Conservation (phyloP, 1,284 basidiomycete genomes). For the Naganishia albida region DNA sequence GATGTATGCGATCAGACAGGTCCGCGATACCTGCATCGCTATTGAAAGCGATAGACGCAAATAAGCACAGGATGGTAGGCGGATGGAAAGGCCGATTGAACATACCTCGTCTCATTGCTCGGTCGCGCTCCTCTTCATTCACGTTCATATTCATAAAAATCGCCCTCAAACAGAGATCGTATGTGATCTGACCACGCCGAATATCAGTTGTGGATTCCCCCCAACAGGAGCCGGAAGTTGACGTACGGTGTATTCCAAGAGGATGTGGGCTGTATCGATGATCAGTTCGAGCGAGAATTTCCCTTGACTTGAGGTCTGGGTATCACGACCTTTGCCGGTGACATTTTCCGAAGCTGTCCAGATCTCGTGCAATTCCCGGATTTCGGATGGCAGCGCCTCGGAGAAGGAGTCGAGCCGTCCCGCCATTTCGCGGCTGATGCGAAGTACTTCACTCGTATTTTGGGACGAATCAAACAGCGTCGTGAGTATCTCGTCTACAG, state of each 20-base stretch:
- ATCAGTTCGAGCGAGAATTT: not conserved
- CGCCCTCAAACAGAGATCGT: conserved; percentile 7
- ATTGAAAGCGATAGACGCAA: not conserved
- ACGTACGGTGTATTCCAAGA: conserved; percentile 19
- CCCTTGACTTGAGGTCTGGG: conserved; percentile 1
- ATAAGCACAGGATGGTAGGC: not conserved
- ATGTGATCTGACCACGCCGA: not conserved
- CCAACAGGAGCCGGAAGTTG: not conserved
- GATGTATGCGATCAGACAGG: not conserved
- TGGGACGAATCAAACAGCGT: not conserved
- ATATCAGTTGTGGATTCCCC: not conserved
- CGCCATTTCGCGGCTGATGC: not conserved
- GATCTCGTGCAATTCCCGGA: conserved; percentile 1
- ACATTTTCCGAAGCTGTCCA: conserved; percentile 5
- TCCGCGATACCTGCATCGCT: conserved; percentile 10
- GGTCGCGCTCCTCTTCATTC: not conserved
- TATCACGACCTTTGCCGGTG: not conserved
- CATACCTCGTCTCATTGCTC: conserved; percentile 15
- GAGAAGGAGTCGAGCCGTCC: conserved; percentile 4
- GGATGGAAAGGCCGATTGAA: not conserved
- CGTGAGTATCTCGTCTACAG: conserved; percentile 2
- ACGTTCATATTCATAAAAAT: conserved; percentile 16
- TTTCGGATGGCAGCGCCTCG: not conserved
- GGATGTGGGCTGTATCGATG: conserved; percentile 5
- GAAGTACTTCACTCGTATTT: not conserved